Evolutionary conservation across 1,284 basidiomycete genomes (phyloP).

Genomic region (Ustilago cynodontis): DNA sequence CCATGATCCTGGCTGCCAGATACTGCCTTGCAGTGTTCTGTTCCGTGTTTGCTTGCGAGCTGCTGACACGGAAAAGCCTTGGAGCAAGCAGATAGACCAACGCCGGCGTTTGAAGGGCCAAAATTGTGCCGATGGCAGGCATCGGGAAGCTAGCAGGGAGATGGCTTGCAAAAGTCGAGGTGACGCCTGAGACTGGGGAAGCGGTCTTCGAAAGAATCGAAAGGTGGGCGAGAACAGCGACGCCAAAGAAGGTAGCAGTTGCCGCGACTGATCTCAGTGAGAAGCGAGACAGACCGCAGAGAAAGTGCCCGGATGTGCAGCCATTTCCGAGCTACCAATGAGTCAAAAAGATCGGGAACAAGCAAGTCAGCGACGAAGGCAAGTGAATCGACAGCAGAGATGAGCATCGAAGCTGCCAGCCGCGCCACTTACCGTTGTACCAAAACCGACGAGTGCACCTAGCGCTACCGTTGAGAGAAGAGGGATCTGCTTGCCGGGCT

Average conservation of each 20-base stretch:
- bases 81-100: conserved; percentile 43
- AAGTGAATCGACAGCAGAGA: too few relatives aligned
- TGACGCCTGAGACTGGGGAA: neutral
- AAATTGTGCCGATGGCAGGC: conserved; percentile 35
- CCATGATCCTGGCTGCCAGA: conserved; percentile 43
- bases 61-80: conserved; percentile 5
- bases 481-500: neutral
- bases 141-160: conserved; percentile 25
- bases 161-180: conserved; percentile 9
- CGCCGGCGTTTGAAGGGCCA: conserved; percentile 56
- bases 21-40: conserved; percentile 15
- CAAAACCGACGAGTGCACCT: conserved; percentile 60
- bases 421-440: conserved; percentile 62
- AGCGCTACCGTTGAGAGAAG: conserved; percentile 17
- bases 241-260: conserved; percentile 64
- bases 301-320: conserved; percentile 68
- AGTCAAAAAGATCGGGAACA: neutral
- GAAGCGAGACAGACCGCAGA: conserved; percentile 65
- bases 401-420: too few relatives aligned
- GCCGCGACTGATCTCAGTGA: conserved; percentile 62
- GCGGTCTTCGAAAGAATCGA: conserved; percentile 12
- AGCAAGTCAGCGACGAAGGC: neutral
- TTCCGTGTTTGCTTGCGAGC: neutral
- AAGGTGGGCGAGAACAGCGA: conserved; percentile 61
- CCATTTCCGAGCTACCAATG: conserved; percentile 58